Evolutionary conservation across 1,284 basidiomycete species (phyloP), one percentile per base, ranked within the genome.

Genomic region (Stygiomarasmius scandens): DNA sequence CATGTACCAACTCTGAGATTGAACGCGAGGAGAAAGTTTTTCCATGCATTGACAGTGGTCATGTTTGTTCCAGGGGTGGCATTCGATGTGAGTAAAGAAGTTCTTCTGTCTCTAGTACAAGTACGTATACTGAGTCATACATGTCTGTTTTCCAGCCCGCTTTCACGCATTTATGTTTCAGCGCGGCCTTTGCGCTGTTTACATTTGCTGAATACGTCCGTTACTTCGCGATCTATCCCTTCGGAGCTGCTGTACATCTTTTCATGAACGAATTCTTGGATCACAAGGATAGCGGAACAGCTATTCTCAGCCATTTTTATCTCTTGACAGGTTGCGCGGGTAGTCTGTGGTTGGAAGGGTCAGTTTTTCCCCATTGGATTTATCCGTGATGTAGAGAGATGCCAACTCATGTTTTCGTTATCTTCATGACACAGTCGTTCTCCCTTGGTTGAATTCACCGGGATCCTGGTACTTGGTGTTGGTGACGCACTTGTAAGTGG

Each of bases 261-360:
- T 99, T 99, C 75, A 89, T 99, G 83, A 92, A 91, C 76, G 96
- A 99, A 73, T 99, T 99, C 69, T 78, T 98, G 68, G 97, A 99
- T 71, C 81, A 90, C 65, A 95, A 96, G 77, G 97, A 99, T 72
- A 85, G 89, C 49, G 97, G 97, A 4, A 97, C 96, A 9, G 97
- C 96, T 11, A 97, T 99, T 65, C 74, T 99, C 61, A 95, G 93
- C 67, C 97, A 99, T 73, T 98, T 99, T 68, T 99, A 98, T 77
- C 78, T 99, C 48, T 77, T 99, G 54, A 95, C 94, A 0, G 97
- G 97, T 0, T 98, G 96, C 73, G 95, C 96, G 2, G 88, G 89
- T 4, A 90, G 92, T 20, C 71, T 99, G 23, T 99, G 97, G 97
- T 82, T 99, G 54, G 97, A 99, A 77, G 92, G 92, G 87, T 91